Base-by-base conservation (phyloP, 108 stramenopile genomes). In the Nitzschia inconspicua region DNA sequence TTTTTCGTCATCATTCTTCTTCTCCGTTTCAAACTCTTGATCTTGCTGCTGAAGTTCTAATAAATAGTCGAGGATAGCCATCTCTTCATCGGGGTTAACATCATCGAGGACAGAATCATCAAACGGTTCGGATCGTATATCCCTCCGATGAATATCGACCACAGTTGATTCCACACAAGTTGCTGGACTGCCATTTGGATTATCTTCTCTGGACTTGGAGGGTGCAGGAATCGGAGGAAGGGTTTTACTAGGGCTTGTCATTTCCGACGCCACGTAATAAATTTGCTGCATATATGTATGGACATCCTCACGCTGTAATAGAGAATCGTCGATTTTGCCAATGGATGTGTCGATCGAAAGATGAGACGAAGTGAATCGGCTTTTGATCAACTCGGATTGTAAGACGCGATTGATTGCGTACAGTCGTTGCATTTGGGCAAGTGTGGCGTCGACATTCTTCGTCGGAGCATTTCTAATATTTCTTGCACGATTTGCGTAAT, bases 401-500 rank as follows among this genome's bases (percentile, higher is more conserved):
- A 93, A 71, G 13, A 88, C 60, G 49, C 57, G 60, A 14, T 70
- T 79, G 42, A 89, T 66, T 35, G 72, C 37, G 7, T 85, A 70
- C 36, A 97, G 79, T n/a, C 78, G 78, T 50, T 89, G 88, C 50
- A 98, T 65, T 68, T 97, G 95, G 44, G 80, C 57, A 14, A 72
- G 55, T 51, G 80, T 83, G 16, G 79, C 75, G 71, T 94, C 89
- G 1, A 89, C 85, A 70, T 91, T 91, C 47, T 81, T 72, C 10
- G 81, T 86, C 4, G 88, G 88, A 19, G 84, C 78, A 63, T 94
- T 94, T 26, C 77, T 84, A 65, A 99, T 98, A 59, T 93, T 96
- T 72, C 94, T 87, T 30, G 98, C 98, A 7, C 96, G 83, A 65
- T 94, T 96, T 16, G 98, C 98, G 56, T 86, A 99, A 28, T 86